A percentile compares a stretch with the other conserved stretches of the same genome.
Evolutionary conservation across 2,329 filamentous ascomycete species (phyloP).

Genomic region (Chaetomium sp.): DNA sequence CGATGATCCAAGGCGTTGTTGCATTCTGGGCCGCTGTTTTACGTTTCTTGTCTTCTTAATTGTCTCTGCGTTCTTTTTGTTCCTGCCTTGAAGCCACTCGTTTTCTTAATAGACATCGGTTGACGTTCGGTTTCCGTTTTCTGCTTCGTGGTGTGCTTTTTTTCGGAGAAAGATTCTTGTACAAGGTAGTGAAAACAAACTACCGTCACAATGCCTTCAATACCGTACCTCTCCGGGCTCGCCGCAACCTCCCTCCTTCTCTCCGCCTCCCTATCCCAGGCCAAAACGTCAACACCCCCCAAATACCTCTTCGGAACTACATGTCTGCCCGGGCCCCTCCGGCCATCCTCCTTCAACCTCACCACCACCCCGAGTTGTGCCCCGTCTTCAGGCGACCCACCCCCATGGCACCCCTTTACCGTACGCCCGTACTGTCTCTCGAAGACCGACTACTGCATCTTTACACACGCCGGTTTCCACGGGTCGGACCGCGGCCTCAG

Average conservation of each 20-base stretch:
- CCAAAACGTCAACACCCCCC: not conserved
- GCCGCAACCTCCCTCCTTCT: not conserved
- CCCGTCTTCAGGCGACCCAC: not conserved
- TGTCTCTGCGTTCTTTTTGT: too few species aligned
- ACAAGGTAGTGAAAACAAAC: too few species aligned
- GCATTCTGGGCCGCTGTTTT: too few species aligned
- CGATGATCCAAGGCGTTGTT: too few species aligned
- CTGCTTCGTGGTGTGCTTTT: too few species aligned
- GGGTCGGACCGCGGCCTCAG: conserved; percentile 4
- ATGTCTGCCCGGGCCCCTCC: conserved; percentile 6
- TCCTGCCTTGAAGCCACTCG: too few species aligned
- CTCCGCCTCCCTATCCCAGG: not conserved
- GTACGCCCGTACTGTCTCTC: conserved; percentile 23
- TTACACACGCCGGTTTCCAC: conserved; percentile 19
- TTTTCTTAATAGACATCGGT: too few species aligned
- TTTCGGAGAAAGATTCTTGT: too few species aligned
- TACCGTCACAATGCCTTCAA: too few species aligned
- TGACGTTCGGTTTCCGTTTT: too few species aligned
- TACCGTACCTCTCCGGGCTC: not conserved
- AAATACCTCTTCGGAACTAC: not conserved
- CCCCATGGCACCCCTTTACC: conserved; percentile 24
- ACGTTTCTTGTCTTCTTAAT: too few species aligned
- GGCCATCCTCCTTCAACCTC: not conserved
- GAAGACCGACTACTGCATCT: conserved; percentile 23
- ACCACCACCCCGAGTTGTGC: not conserved